These are phyloP conservation scores for Fusarium buharicum DNA, from an alignment of 2,329 filamentous ascomycete genomes.

Conservation along the genomic window DNA sequence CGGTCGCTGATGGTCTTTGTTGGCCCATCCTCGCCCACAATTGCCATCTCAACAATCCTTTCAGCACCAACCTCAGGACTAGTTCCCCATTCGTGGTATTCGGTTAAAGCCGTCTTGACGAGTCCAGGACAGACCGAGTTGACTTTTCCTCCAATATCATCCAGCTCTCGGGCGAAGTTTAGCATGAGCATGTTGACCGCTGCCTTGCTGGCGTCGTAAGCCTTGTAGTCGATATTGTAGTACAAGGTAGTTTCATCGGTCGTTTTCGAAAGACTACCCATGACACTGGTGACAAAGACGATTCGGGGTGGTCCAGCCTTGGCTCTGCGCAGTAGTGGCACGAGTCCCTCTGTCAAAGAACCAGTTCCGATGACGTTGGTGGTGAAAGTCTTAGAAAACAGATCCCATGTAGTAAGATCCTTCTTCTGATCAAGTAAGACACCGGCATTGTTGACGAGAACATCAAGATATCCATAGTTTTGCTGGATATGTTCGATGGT, in stretches of 20 bases:
- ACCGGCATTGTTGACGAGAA: slow-evolving; percentile 52
- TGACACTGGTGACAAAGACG: slow-evolving; percentile 52
- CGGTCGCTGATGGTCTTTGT: slow-evolving; percentile 45
- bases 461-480: slow-evolving; percentile 47
- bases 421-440: slow-evolving; percentile 43
- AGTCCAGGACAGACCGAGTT: slow-evolving; percentile 53
- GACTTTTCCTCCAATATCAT: slow-evolving; percentile 47
- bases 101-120: slow-evolving; percentile 48
- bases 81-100: slow-evolving; percentile 20
- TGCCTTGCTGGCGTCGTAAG: slow-evolving; percentile 56
- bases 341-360: slow-evolving; percentile 42
- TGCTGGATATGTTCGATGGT: slow-evolving; percentile 40
- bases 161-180: slow-evolving; percentile 49
- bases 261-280: slow-evolving; percentile 49
- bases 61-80: slow-evolving; percentile 45
- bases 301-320: slow-evolving; percentile 47
- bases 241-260: slow-evolving; percentile 43
- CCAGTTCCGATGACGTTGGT: slow-evolving; percentile 52
- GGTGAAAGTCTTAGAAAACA: slow-evolving; percentile 52
- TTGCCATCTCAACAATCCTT: slow-evolving; percentile 48
- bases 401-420: slow-evolving; percentile 44
- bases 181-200: slow-evolving; percentile 55
- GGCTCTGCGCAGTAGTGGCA: slow-evolving; percentile 47
- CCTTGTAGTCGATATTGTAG: slow-evolving; percentile 46
- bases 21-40: slow-evolving; percentile 45